Percentiles rank a stretch among this genome's conserved stretches.
These are phyloP conservation scores for Limonium bicolor DNA, from an alignment of 148 eudicot species.

Conservation along the genomic window DNA sequence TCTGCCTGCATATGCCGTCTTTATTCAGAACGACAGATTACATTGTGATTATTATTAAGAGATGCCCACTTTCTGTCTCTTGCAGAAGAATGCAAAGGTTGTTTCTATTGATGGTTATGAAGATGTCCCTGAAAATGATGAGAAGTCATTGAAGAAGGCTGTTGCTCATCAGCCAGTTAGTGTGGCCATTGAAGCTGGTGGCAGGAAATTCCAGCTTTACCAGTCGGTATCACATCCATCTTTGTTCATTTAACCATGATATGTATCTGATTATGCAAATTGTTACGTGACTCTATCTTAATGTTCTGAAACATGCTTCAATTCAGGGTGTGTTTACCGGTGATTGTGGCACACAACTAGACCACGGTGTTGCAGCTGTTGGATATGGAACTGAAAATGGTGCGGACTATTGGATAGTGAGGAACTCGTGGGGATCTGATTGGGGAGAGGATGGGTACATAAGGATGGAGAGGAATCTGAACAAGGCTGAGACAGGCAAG, in stretches of 20 bases:
- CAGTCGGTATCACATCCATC: constrained; percentile 26
- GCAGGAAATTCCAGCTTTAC: constrained; percentile 60
- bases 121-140: constrained; percentile 51
- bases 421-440: constrained; percentile 57
- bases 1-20: no score
- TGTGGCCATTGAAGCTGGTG: constrained; percentile 67
- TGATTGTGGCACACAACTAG: constrained; percentile 37
- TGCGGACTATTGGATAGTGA: constrained; percentile 60
- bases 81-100: constrained; percentile 73
- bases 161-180: constrained; percentile 54
- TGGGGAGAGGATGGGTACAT: constrained; percentile 82
- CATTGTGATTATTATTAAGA: no score
- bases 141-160: constrained; percentile 50
- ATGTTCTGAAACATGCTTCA: no score
- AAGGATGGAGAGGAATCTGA: constrained; percentile 40
- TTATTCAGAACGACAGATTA: no score
- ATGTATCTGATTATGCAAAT: no score
- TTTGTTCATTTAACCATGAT: neutral
- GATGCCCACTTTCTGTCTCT: neutral
- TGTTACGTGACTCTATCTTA: no score
- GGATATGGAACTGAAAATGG: constrained; percentile 67
- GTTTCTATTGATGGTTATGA: constrained; percentile 58
- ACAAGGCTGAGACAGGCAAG: constrained; percentile 13
- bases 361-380: constrained; percentile 64
- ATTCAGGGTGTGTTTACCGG: constrained; percentile 67